phyloP scores from a whole-genome alignment of 768 basidiomycete genomes.

The Sarcomyxa edulis region DNA sequence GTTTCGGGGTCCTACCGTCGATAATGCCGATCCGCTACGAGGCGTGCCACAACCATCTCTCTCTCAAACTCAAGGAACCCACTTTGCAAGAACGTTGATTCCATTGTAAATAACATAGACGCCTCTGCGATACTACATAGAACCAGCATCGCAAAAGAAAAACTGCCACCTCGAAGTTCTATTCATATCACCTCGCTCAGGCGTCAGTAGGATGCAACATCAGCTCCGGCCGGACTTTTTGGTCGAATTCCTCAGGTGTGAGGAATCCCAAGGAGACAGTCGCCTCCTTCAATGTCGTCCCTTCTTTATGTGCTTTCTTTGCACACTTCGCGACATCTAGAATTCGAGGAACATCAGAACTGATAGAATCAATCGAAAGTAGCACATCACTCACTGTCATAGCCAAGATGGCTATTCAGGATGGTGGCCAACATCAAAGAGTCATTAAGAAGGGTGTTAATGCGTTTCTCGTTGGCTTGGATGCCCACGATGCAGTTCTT shows the following conservation, averaged over 20 bases:
- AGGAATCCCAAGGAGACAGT: slow-evolving; percentile 84
- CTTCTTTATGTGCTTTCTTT: slow-evolving; percentile 99
- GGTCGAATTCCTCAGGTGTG: slow-evolving; percentile 88
- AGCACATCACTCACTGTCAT: slow-evolving; percentile 74
- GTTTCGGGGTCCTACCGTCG: too few species aligned
- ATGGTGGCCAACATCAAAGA: slow-evolving; percentile 98
- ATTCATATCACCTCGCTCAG: neutral
- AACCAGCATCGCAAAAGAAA: too few species aligned
- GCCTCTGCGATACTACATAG: too few species aligned
- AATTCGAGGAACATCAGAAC: slow-evolving; percentile 11
- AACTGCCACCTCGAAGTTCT: too few species aligned
- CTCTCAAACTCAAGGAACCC: too few species aligned
- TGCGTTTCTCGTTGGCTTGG: slow-evolving; percentile 92
- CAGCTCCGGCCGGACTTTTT: slow-evolving; percentile 86
- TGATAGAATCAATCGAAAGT: neutral
- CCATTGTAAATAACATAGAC: too few species aligned
- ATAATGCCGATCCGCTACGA: too few species aligned
- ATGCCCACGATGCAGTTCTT: slow-evolving; percentile 97
- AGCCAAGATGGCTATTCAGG: slow-evolving; percentile 92
- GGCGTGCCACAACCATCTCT: too few species aligned
- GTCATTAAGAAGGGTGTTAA: slow-evolving; percentile 84
- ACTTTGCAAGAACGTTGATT: too few species aligned
- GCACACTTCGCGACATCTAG: slow-evolving; percentile 96
- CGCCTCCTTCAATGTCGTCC: slow-evolving; percentile 92
- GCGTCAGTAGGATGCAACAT: slow-evolving; percentile 66